Evolutionary conservation across 805 yeast genomes (phyloP).

Genomic region (Starmerella cellae): DNA sequence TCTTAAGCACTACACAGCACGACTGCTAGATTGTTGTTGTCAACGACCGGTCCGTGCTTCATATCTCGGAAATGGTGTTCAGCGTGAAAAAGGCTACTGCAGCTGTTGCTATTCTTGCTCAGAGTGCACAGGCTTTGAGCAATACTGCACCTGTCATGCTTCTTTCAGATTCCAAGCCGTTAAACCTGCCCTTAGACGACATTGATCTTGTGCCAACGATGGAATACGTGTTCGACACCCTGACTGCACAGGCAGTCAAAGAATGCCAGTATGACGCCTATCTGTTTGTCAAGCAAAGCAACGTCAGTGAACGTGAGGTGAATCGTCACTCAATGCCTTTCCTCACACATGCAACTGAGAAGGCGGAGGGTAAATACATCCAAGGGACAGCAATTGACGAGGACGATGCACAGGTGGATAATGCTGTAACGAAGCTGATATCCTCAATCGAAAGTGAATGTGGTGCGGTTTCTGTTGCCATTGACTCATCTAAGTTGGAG

Average conservation of each 20-base stretch:
- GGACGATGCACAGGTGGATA: slow-evolving; percentile 1
- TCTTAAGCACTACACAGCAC: too few relatives aligned
- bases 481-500: slow-evolving; percentile 31
- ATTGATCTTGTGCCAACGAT: slow-evolving; percentile 3
- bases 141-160: slow-evolving; percentile 18
- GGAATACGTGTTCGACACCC: slow-evolving; percentile 5
- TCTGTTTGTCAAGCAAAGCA: slow-evolving; percentile 43
- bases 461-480: slow-evolving; percentile 37
- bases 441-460: slow-evolving; percentile 33
- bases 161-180: slow-evolving; percentile 8
- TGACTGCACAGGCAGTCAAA: slow-evolving; percentile 13
- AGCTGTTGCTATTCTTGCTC: background rate
- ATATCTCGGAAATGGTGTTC: background rate
- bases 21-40: too few relatives aligned
- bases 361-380: slow-evolving; percentile 13
- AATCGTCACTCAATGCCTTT: slow-evolving; percentile 23
- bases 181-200: background rate
- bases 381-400: slow-evolving; percentile 8
- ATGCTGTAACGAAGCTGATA: background rate
- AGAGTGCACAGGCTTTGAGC: slow-evolving; percentile 10
- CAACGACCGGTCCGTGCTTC: too few relatives aligned
- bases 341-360: slow-evolving; percentile 19
- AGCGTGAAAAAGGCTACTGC: background rate
- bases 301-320: slow-evolving; percentile 35
- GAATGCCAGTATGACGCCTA: slow-evolving; percentile 45